Conservation (phyloP, 306 rosid genomes). For the Trifolium repens region DNA sequence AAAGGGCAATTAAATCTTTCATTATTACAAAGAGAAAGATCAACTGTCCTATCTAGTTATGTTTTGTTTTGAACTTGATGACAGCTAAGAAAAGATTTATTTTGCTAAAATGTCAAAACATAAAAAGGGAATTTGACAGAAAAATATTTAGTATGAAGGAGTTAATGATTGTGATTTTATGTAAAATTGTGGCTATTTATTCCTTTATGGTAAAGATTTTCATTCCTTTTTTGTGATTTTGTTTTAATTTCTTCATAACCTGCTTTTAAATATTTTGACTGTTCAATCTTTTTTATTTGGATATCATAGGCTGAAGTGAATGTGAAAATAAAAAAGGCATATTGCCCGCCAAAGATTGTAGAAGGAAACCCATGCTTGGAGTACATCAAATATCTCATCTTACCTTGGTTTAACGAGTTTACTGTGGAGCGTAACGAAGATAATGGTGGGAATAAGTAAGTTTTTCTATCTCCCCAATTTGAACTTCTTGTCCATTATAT, state of each 20-base stretch:
- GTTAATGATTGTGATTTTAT: background rate
- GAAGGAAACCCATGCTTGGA: constrained; percentile 90
- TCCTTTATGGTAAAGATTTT: background rate
- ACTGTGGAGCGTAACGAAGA: constrained; percentile 65
- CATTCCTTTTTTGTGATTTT: background rate
- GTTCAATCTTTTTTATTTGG: constrained; percentile 30
- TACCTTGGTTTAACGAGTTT: constrained; percentile 86
- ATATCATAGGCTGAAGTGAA: constrained; percentile 75
- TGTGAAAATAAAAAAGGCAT: constrained; percentile 80
- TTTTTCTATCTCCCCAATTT: constrained; percentile 19
- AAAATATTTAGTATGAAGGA: background rate
- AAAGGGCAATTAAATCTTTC: constrained; percentile 18
- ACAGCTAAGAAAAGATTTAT: background rate
- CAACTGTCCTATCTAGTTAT: constrained; percentile 8
- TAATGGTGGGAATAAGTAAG: constrained; percentile 84
- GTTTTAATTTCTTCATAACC: background rate
- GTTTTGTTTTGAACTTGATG: background rate
- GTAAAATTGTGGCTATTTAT: constrained; percentile 9
- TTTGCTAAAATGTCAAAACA: background rate
- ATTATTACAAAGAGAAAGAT: background rate
- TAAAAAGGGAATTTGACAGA: background rate
- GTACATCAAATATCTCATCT: constrained; percentile 65
- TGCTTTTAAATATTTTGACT: constrained; percentile 6
- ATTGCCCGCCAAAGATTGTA: constrained; percentile 76
- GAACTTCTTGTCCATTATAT: background rate